These are phyloP conservation scores for Aquilaria sinensis DNA, from an alignment of 345 rosid species.

Conservation along the genomic window DNA sequence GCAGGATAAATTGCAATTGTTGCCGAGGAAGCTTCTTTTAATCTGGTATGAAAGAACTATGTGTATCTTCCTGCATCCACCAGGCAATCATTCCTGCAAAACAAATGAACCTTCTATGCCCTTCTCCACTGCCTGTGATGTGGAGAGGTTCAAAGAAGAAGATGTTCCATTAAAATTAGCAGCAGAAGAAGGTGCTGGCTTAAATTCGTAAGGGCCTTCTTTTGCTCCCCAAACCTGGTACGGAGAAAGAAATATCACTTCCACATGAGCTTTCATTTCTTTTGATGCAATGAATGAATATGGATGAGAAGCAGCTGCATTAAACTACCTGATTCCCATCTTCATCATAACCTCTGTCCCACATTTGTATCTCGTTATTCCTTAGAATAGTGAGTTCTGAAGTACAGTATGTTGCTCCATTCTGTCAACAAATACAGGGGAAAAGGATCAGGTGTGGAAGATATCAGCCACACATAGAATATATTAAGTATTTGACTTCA, in stretches of 20 bases:
- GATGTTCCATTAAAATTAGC: conserved; percentile 44
- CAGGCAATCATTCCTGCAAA: conserved; percentile 48
- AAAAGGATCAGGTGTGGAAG: neutral
- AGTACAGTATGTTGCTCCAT: conserved; percentile 68
- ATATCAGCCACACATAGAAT: neutral
- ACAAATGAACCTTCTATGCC: conserved; percentile 78
- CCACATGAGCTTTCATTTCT: neutral
- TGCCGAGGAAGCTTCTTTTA: no score
- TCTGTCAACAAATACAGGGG: conserved; percentile 27
- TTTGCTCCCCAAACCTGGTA: conserved; percentile 87
- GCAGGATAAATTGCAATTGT: no score
- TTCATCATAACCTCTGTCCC: conserved; percentile 91
- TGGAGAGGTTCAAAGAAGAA: conserved; percentile 49
- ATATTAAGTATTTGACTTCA: no score
- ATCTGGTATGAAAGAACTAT: no score
- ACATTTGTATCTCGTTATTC: conserved; percentile 79
- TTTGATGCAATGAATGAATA: neutral
- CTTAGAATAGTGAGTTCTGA: conserved; percentile 78
- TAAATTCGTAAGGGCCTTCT: conserved; percentile 76
- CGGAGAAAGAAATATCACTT: neutral
- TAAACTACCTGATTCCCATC: conserved; percentile 64
- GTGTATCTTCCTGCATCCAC: neutral
- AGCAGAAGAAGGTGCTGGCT: conserved; percentile 54
- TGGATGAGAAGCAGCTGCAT: neutral
- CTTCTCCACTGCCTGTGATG: conserved; percentile 46